These are phyloP conservation scores for Jatropha multifida DNA, from an alignment of 441 rosid genomes.

Conservation along the genomic window DNA sequence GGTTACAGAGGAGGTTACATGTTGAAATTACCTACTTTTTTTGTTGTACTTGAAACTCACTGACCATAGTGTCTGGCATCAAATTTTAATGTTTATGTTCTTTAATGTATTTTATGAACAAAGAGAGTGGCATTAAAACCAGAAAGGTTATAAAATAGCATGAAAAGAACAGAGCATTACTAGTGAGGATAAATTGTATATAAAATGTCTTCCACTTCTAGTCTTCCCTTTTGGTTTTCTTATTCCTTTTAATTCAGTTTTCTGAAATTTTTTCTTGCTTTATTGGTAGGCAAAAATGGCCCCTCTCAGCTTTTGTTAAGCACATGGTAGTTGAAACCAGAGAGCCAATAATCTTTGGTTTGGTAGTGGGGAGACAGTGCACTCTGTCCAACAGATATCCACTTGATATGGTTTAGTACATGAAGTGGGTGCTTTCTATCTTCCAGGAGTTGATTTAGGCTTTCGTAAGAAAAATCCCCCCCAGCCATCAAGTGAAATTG, in stretches of 20 bases:
- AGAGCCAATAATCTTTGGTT: not conserved
- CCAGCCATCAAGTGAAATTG: not conserved
- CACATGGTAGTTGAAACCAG: constrained; percentile 9
- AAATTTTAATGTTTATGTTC: not conserved
- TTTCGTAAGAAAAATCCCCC: not conserved
- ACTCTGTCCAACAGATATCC: constrained; percentile 1
- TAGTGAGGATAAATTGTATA: not conserved
- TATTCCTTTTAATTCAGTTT: not conserved
- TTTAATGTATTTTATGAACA: not conserved
- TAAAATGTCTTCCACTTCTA: not conserved
- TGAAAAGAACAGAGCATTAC: constrained; percentile 10
- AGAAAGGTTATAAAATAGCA: not conserved
- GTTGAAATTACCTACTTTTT: constrained; percentile 10
- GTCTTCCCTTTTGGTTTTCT: not conserved
- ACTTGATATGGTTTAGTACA: not conserved
- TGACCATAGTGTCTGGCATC: not conserved
- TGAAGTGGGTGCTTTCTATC: not conserved
- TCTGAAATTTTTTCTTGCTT: not conserved
- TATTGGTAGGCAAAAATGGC: constrained; percentile 17
- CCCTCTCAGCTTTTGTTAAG: constrained; percentile 13
- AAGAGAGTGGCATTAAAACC: not conserved
- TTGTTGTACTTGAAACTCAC: not conserved
- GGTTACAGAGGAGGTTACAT: constrained; percentile 4
- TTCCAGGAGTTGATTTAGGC: not conserved
- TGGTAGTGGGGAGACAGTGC: not conserved